Conservation (phyloP, 2,329 filamentous ascomycete genomes). For the Aspergillus sp. region DNA sequence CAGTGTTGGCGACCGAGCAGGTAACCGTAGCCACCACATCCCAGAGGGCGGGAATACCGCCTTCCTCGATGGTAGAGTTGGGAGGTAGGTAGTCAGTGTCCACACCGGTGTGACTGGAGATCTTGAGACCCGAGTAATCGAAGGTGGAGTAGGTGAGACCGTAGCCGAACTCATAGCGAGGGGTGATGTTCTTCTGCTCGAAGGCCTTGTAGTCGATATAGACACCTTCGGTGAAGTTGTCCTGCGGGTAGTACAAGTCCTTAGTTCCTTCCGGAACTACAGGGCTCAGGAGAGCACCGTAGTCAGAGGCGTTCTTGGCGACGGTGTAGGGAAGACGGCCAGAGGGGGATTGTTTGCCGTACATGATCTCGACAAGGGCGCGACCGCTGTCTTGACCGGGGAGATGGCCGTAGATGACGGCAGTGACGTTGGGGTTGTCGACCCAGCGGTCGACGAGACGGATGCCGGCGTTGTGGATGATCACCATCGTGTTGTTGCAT, state of each 20-base stretch:
- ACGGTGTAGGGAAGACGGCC: constrained; percentile 56
- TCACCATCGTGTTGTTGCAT: constrained; percentile 65
- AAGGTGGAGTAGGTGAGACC: constrained; percentile 48
- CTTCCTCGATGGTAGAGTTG: constrained; percentile 7
- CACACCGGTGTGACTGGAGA: constrained; percentile 23
- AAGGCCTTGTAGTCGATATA: constrained; percentile 18
- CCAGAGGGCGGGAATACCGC: constrained; percentile 8
- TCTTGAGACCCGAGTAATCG: constrained; percentile 46
- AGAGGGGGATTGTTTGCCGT: constrained; percentile 47
- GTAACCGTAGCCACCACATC: constrained; percentile 39
- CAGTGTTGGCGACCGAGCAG: constrained; percentile 54
- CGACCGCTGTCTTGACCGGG: constrained; percentile 63
- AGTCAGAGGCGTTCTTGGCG: constrained; percentile 58
- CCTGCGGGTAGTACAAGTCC: constrained; percentile 12
- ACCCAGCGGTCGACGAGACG: constrained; percentile 58
- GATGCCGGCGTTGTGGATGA: constrained; percentile 65
- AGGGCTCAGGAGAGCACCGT: constrained; percentile 37
- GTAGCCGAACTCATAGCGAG: constrained; percentile 12
- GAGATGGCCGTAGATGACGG: constrained; percentile 62
- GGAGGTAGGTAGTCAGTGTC: constrained; percentile 51
- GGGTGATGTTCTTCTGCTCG: constrained; percentile 6
- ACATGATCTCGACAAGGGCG: constrained; percentile 57
- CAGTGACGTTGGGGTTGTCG: constrained; percentile 64
- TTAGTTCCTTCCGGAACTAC: background rate
- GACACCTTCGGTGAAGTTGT: constrained; percentile 13